phyloP scores from a whole-genome alignment of 306 rosid species.

The Canavalia gladiata region DNA sequence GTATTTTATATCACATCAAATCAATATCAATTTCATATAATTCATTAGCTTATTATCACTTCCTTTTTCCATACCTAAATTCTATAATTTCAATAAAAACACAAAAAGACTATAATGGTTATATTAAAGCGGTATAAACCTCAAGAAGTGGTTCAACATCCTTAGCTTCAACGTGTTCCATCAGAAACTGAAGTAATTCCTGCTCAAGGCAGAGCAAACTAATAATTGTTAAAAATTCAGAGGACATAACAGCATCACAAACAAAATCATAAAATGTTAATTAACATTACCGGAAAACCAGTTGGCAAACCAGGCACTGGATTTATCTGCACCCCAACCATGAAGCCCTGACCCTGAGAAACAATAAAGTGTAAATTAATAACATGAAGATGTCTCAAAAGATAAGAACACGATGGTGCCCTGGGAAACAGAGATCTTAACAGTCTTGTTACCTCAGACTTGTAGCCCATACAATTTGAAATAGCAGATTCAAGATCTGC shows the following conservation, averaged over 20 bases:
- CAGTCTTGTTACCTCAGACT: conserved; percentile 72
- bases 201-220: conserved; percentile 49
- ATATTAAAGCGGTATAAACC: conserved; percentile 63
- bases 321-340: conserved; percentile 97
- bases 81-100: conserved; percentile 5
- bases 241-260: conserved; percentile 42
- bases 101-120: conserved; percentile 18
- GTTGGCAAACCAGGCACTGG: conserved; percentile 92
- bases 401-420: conserved; percentile 40
- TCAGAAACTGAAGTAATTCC: conserved; percentile 76
- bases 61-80: conserved; percentile 1
- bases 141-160: conserved; percentile 82
- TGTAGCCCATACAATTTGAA: conserved; percentile 88
- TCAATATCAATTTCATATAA: neutral
- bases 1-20: neutral
- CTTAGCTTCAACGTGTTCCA: conserved; percentile 80
- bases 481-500: conserved; percentile 96
- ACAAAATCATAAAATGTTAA: conserved; percentile 44
- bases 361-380: conserved; percentile 32
- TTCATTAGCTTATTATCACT: neutral
- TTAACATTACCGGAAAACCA: conserved; percentile 77
- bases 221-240: conserved; percentile 30
- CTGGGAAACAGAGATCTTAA: conserved; percentile 37
- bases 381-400: conserved; percentile 40
- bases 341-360: conserved; percentile 98